Conservation (phyloP, 768 basidiomycete genomes). For the Panaeolus papilionaceus region DNA sequence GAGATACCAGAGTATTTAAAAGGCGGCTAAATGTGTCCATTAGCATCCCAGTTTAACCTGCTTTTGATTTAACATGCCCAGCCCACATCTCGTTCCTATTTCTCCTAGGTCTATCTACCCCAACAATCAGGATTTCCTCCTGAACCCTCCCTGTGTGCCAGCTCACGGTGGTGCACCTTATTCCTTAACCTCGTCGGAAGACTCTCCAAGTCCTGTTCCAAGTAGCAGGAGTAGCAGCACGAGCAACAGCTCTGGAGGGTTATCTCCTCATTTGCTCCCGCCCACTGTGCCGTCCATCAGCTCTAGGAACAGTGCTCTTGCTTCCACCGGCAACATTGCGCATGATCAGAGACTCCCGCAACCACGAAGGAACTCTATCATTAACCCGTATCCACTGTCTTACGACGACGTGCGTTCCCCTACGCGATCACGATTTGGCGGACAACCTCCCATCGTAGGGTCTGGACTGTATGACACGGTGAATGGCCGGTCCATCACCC, state of each 20-base stretch:
- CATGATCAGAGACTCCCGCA: not conserved
- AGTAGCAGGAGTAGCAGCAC: not conserved
- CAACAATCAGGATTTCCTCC: not conserved
- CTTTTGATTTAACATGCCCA: not conserved
- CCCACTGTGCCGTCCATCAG: not conserved
- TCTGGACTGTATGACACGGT: not conserved
- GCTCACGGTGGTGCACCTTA: not conserved
- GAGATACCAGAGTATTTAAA: not conserved
- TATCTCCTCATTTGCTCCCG: not conserved
- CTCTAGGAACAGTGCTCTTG: not conserved
- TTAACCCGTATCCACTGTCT: not conserved
- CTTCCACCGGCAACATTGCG: not conserved
- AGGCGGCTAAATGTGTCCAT: not conserved
- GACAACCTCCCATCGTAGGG: not conserved
- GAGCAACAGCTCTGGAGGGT: not conserved
- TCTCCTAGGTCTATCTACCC: not conserved
- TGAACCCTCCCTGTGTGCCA: not conserved
- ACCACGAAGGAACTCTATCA: not conserved
- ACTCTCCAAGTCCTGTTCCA: not conserved
- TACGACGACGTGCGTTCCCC: not conserved
- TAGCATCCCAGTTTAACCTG: not conserved
- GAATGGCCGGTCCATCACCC: not conserved
- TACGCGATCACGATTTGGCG: not conserved
- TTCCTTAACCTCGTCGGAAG: not conserved
- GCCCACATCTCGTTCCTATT: not conserved